These are phyloP conservation scores for Prunus davidiana DNA, from an alignment of 306 rosid genomes.

Conservation along the genomic window DNA sequence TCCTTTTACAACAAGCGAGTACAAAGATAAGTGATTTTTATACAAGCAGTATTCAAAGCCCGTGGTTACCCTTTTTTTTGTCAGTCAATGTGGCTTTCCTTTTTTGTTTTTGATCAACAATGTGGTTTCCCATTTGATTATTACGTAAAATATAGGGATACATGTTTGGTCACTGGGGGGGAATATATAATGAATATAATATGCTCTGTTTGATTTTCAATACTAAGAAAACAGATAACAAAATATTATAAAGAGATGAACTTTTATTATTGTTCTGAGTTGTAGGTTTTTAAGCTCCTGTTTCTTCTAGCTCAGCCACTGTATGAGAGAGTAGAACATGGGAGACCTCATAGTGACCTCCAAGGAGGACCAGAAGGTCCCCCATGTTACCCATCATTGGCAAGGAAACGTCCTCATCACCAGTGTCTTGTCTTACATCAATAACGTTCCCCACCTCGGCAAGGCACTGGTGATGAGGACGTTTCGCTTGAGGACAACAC, in stretches of 20 bases:
- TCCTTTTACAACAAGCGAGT: too few species aligned
- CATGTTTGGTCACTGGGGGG: too few species aligned
- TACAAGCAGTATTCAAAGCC: too few species aligned
- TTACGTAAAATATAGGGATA: too few species aligned
- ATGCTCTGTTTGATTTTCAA: background rate
- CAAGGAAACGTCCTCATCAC: slow-evolving; percentile 86
- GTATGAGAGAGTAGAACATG: slow-evolving; percentile 8
- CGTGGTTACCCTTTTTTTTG: too few species aligned
- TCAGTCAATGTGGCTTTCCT: too few species aligned
- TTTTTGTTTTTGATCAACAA: too few species aligned
- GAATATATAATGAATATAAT: background rate
- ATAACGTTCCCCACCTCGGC: slow-evolving; percentile 96
- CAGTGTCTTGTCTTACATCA: slow-evolving; percentile 92
- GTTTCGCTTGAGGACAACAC: too few species aligned
- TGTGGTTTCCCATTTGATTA: too few species aligned
- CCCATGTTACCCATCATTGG: slow-evolving; percentile 73
- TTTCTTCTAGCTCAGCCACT: too few species aligned
- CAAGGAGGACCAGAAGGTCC: slow-evolving; percentile 14
- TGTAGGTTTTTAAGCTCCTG: background rate
- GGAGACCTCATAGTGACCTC: slow-evolving; percentile 15
- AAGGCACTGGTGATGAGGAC: slow-evolving; percentile 12
- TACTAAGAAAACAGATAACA: background rate
- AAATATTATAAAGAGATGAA: background rate
- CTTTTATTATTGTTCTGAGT: background rate
- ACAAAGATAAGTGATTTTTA: too few species aligned